Conservation (phyloP, 208 protist species). For the Trichomonas gallinae region DNA sequence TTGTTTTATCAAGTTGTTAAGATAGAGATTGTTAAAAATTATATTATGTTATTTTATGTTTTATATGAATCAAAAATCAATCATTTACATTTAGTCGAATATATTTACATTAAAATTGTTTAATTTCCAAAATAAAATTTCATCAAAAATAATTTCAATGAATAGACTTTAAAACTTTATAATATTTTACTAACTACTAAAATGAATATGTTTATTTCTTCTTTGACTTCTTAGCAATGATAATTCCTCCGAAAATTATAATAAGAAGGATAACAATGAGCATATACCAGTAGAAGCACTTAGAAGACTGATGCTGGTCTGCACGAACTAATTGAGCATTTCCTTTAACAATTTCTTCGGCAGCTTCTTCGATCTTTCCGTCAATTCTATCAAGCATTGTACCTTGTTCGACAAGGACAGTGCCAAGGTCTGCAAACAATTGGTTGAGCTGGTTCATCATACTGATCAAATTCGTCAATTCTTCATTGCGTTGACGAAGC, state of each 20-base stretch:
- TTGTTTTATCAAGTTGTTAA: too few relatives aligned
- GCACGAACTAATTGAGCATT: neutral
- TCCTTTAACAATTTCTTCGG: neutral
- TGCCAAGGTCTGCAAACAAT: neutral
- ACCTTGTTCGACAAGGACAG: neutral
- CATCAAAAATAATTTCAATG: too few relatives aligned
- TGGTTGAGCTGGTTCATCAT: neutral
- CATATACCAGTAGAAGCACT: neutral
- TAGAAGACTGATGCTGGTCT: neutral
- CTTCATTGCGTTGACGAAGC: neutral
- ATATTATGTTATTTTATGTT: too few relatives aligned
- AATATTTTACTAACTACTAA: too few relatives aligned
- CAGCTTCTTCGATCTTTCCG: neutral
- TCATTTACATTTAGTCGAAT: too few relatives aligned
- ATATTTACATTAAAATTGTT: too few relatives aligned
- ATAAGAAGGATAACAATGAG: neutral
- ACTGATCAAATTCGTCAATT: neutral
- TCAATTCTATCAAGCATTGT: slow-evolving; percentile 9
- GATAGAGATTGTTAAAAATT: too few relatives aligned
- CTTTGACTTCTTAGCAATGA: neutral
- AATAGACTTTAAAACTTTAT: too few relatives aligned
- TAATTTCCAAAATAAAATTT: too few relatives aligned
- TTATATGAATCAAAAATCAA: too few relatives aligned
- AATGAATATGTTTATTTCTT: neutral
- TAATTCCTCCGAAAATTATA: neutral